A percentile compares a stretch with the other conserved stretches of the same genome.
Evolutionary conservation across 2,329 filamentous ascomycete genomes (phyloP).

Genomic region (Simplicillium sp.): DNA sequence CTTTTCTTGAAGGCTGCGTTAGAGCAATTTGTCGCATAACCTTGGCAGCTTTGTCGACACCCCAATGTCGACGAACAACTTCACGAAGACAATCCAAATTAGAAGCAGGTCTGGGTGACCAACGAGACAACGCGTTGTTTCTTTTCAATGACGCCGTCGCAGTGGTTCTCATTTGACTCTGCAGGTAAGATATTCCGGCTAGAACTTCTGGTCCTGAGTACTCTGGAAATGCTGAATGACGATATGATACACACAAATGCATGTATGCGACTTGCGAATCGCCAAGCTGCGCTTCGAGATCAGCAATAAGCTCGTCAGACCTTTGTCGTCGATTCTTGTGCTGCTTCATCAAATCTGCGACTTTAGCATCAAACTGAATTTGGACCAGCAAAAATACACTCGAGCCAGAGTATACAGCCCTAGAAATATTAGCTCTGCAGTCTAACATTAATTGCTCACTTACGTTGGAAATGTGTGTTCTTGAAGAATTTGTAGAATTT

Average conservation of each 20-base stretch:
- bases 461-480: slow-evolving; percentile 33
- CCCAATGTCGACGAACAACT: slow-evolving; percentile 40
- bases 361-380: slow-evolving; percentile 22
- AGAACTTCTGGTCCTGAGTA: slow-evolving; percentile 12
- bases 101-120: slow-evolving; percentile 35
- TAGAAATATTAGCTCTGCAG: slow-evolving; percentile 11
- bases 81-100: slow-evolving; percentile 28
- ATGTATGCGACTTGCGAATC: slow-evolving; percentile 38
- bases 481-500: slow-evolving; percentile 36
- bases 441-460: slow-evolving; percentile 7
- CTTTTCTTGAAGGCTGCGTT: too few species aligned
- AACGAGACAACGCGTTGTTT: slow-evolving; percentile 37
- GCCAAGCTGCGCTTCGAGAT: slow-evolving; percentile 48
- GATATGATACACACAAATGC: slow-evolving; percentile 41
- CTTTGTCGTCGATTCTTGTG: slow-evolving; percentile 22
- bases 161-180: slow-evolving; percentile 43
- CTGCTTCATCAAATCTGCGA: slow-evolving; percentile 4
- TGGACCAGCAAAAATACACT: slow-evolving; percentile 39
- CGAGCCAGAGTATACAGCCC: slow-evolving; percentile 31
- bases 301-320: slow-evolving; percentile 47
- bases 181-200: slow-evolving; percentile 25
- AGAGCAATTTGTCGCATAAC: slow-evolving; percentile 21
- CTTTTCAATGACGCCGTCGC: slow-evolving; percentile 40
- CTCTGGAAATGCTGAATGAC: slow-evolving; percentile 44
- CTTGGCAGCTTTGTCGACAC: slow-evolving; percentile 29